These are phyloP conservation scores for Vigna angularis DNA, from an alignment of 306 rosid genomes.

Conservation along the genomic window DNA sequence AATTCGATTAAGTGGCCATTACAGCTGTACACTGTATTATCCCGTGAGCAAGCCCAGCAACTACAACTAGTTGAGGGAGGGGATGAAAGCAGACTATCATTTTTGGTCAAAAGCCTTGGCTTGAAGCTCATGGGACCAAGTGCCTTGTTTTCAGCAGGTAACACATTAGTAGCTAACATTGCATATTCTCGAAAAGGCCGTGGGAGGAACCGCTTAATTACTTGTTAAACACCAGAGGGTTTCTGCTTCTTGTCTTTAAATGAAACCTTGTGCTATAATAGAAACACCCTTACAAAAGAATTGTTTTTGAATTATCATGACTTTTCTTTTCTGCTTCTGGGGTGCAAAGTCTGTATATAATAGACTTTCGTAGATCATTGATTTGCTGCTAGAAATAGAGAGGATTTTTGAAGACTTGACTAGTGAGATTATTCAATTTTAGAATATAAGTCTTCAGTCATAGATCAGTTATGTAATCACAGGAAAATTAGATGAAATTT, in stretches of 20 bases:
- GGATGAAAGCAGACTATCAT: slow-evolving; percentile 62
- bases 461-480: slow-evolving; percentile 39
- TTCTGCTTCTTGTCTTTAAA: slow-evolving; percentile 11
- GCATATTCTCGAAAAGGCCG: slow-evolving; percentile 66
- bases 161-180: slow-evolving; percentile 58
- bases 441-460: slow-evolving; percentile 33
- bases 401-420: slow-evolving; percentile 12
- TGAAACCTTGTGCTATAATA: slow-evolving; percentile 28
- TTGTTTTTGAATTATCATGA: slow-evolving; percentile 20
- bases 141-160: slow-evolving; percentile 54
- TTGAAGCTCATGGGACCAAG: slow-evolving; percentile 74
- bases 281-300: slow-evolving; percentile 1
- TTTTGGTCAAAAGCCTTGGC: slow-evolving; percentile 64
- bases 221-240: slow-evolving; percentile 39
- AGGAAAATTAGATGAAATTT: slow-evolving; percentile 37
- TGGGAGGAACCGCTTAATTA: slow-evolving; percentile 58
- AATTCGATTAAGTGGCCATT: slow-evolving; percentile 52
- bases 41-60: slow-evolving; percentile 71
- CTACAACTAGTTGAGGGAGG: slow-evolving; percentile 60
- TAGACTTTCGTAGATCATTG: slow-evolving; percentile 41
- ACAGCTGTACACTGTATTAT: slow-evolving; percentile 68
- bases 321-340: slow-evolving; percentile 29
- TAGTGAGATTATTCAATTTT: slow-evolving; percentile 21
- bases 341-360: slow-evolving; percentile 36
- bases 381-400: slow-evolving; percentile 35